Base-by-base conservation (phyloP, 2,329 filamentous ascomycete species). In the Clathrospora elynae region DNA sequence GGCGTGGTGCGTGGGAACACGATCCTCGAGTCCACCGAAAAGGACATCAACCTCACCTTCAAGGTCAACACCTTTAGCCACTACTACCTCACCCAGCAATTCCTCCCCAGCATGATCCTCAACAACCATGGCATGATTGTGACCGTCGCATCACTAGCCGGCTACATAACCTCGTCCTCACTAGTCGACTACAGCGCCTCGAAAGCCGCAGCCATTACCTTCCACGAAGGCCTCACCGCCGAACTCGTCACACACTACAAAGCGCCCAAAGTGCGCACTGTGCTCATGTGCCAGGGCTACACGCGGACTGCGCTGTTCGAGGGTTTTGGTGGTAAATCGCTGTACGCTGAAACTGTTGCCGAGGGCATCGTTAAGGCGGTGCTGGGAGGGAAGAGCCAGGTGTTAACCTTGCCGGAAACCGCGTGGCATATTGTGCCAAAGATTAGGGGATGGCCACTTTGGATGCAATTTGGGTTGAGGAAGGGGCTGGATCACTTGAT, bases 111-210 rank as follows among this genome's bases (percentile, higher is more conserved):
- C 52, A 86, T 90, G 78, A 68, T 85, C 36, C 62, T 69, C 6
- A 62, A 62, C 9, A 83, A 88, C 70, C 86, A 90, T 70, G 86
- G 87, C 46, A 87, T 87, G 77, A 67, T 90, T 26, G 84, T 89
- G 14, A 89, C 84, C 0, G 78, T 90, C 14, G 82, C 86, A 10
- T 84, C 79, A 2, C 75, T 82, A 34, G 84, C 85, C 0, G 78
- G 79, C 9, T 87, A 81, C 70, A 54, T 82, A 6, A 73, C 78
- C 1, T 77, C 81, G 0, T 81, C 85, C 3, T 78, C 78, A 55
- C 79, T 88, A 75, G 79, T 84, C 24, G 85, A 88, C 69, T 90
- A 90, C 69, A 59, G 76, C 2, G 77, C 81, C 6, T 80, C 78
- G 51, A 90, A 90, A 70, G 79, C 85, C 1, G 85, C 82, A 0